Evolutionary conservation across 306 rosid genomes (phyloP), one percentile per base, ranked within the genome.

Genomic region (Bauhinia variegata): DNA sequence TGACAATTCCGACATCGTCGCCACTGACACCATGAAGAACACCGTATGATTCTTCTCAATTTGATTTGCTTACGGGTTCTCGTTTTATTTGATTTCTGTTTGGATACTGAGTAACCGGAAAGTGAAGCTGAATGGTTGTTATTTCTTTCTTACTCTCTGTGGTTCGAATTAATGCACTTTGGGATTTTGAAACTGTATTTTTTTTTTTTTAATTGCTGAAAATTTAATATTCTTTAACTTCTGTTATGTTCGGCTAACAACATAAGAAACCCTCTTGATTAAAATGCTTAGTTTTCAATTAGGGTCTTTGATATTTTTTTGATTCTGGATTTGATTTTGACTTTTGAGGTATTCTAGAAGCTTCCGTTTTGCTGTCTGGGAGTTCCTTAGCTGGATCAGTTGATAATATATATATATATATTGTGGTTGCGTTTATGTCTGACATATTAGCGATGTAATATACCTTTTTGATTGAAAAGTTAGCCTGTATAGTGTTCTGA

Each of bases 1-100:
- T 34, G 95, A 89, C 59, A 89, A 88, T 55, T 83, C 96, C 1
- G 95, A 93, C 30, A 80, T 90, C 72, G 98, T 93, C 62, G 97
- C 97, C 34, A 93, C 98, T 28, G 96, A 90, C 31, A 88, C 97
- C 67, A 88, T 93, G 87, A 93, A 93, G 65, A 93, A 93, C 84
- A 93, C 98, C 0, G 97, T 93, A 70, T 65, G 47, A 0, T 13
- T 17, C 18, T 17, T 17, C 23, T 55, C 30, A n/a, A 15, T 56
- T 42, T 14, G 1, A 5, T 42, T 4, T 16, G 10, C 36, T 57
- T 16, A 4, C 7, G 44, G 33, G 10, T 28, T 3, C 19, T 59
- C 12, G 32, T 34, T 8, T 37, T 55, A 1, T 23, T 15, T 34
- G 2, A 3, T n/a, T 6, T 17, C 54, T 72, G 28, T 47, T 18